phyloP scores from a whole-genome alignment of 225 moss, liverwort and hornwort genomes.

The Takakia lepidozioides region DNA sequence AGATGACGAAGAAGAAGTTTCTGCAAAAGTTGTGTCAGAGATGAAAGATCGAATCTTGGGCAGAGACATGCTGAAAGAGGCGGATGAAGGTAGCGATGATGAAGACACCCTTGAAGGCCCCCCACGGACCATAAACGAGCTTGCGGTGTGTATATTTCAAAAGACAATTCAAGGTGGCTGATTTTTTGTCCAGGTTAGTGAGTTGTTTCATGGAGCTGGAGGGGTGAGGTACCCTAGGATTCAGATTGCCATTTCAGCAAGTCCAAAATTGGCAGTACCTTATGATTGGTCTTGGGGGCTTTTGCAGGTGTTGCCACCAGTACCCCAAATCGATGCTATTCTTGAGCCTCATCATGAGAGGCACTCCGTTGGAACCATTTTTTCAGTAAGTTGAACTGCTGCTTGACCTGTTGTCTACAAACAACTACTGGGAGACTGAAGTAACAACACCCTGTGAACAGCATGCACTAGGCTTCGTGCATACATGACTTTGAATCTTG shows the following conservation, averaged over 20 bases:
- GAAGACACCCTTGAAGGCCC: slow-evolving; percentile 39
- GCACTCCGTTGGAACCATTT: slow-evolving; percentile 57
- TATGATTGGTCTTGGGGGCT: neutral
- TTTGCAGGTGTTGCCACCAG: slow-evolving; percentile 78
- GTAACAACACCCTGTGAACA: no score
- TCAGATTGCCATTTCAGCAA: no score
- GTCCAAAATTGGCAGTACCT: neutral
- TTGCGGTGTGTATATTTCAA: slow-evolving; percentile 26
- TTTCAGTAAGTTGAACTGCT: slow-evolving; percentile 49
- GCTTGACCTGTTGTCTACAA: no score
- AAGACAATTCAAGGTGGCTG: slow-evolving; percentile 8
- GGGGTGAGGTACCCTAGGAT: no score
- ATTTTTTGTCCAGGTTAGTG: slow-evolving; percentile 6
- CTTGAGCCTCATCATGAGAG: slow-evolving; percentile 67
- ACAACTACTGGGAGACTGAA: no score
- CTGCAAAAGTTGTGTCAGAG: slow-evolving; percentile 17
- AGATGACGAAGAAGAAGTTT: slow-evolving; percentile 12
- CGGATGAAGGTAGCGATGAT: slow-evolving; percentile 40
- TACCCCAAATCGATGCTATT: slow-evolving; percentile 67
- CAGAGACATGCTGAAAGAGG: slow-evolving; percentile 40
- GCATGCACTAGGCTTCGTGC: no score
- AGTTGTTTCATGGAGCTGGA: no score
- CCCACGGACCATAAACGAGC: slow-evolving; percentile 57
- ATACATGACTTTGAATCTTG: no score
- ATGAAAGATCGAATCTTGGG: slow-evolving; percentile 15